Conservation (phyloP, 495 filamentous ascomycete genomes). For the Letharia columbiana region DNA sequence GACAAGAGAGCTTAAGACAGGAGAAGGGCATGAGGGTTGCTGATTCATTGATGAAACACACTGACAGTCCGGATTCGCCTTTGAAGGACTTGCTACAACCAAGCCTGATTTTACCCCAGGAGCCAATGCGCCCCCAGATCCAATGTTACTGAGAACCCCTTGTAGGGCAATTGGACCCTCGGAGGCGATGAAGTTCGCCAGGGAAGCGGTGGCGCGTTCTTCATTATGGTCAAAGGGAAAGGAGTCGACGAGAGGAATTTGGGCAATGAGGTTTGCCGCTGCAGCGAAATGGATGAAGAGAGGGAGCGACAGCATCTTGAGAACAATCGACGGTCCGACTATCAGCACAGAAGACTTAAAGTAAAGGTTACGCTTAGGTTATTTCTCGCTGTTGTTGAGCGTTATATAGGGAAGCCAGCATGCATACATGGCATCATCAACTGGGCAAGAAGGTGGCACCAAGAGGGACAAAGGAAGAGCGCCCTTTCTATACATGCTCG, state of each 20-base stretch:
- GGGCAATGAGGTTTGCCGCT: conserved; percentile 9
- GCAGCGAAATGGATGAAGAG: conserved; percentile 3
- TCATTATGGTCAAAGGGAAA: neutral
- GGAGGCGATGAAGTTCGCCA: conserved; percentile 46
- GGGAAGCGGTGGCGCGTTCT: conserved; percentile 16
- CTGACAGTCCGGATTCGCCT: conserved; percentile 46
- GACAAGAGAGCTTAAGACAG: neutral
- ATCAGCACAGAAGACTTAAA: neutral
- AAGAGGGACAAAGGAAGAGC: no score
- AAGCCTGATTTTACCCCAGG: conserved; percentile 41
- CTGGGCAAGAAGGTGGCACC: neutral
- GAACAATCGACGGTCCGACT: neutral
- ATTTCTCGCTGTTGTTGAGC: neutral
- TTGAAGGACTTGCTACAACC: conserved; percentile 50
- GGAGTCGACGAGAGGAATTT: conserved; percentile 3
- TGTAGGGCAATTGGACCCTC: conserved; percentile 47
- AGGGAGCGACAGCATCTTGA: conserved; percentile 14
- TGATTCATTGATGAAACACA: conserved; percentile 4
- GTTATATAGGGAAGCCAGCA: neutral
- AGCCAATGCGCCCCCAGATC: conserved; percentile 39
- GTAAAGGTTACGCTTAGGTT: neutral
- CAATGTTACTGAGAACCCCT: conserved; percentile 51
- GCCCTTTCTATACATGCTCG: neutral
- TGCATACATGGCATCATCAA: neutral
- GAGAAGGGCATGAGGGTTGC: neutral